A percentile compares a stretch with the other conserved stretches of the same genome.
phyloP scores from a whole-genome alignment of 2,329 filamentous ascomycete species.

The Scopulariopsis brevicaulis region DNA sequence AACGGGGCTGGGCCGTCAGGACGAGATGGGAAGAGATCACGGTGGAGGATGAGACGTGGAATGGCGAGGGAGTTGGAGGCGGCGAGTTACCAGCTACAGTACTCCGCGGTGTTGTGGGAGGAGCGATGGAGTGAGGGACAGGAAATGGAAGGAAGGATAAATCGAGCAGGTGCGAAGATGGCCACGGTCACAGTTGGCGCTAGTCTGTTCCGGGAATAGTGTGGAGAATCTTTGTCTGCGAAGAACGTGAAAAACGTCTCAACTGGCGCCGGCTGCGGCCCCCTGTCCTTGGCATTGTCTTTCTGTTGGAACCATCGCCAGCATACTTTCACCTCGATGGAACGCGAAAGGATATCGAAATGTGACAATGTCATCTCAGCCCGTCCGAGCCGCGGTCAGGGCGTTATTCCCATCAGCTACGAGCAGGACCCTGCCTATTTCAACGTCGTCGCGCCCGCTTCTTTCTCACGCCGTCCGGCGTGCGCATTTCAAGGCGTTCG shows the following conservation, averaged over 20 bases:
- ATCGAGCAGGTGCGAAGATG: neutral
- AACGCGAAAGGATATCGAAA: neutral
- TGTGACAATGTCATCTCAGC: neutral
- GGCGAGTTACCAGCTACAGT: neutral
- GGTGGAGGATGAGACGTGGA: neutral
- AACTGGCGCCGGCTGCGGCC: neutral
- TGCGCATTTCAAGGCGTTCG: slow-evolving; percentile 32
- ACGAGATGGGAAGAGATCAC: neutral
- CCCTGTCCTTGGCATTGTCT: neutral
- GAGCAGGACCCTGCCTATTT: neutral
- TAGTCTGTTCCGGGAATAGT: neutral
- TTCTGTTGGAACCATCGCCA: neutral
- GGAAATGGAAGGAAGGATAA: neutral
- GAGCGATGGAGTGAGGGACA: neutral
- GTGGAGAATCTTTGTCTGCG: neutral
- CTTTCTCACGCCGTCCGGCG: neutral
- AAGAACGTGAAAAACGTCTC: no score
- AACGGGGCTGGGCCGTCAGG: neutral
- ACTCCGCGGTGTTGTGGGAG: neutral
- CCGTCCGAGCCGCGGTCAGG: neutral
- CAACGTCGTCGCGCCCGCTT: neutral
- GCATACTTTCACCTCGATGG: neutral
- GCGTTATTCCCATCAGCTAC: neutral
- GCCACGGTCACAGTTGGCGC: neutral
- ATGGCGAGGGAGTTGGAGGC: neutral